Evolutionary conservation across 768 basidiomycete genomes (phyloP).

Genomic region (Rhizopogon vulgaris): DNA sequence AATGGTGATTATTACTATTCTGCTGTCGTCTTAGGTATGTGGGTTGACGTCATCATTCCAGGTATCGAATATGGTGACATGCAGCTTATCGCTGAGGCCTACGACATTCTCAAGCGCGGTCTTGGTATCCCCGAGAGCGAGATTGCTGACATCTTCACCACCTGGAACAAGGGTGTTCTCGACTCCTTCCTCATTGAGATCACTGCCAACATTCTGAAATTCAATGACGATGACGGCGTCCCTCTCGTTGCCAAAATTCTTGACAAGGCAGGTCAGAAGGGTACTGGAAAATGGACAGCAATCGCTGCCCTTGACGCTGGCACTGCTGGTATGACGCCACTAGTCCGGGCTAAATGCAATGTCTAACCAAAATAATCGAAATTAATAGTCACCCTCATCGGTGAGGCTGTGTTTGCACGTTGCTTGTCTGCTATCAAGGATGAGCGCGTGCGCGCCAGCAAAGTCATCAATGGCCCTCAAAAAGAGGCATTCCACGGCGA

Average conservation of each 20-base stretch:
- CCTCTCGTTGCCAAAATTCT: constrained; percentile 92
- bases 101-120: constrained; percentile 97
- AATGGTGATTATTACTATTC: constrained; percentile 51
- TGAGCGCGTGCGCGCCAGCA: constrained; percentile 91
- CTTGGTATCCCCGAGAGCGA: constrained; percentile 82
- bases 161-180: constrained; percentile 98
- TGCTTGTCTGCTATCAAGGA: constrained; percentile 96
- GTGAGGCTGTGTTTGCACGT: constrained; percentile 98
- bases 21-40: not conserved
- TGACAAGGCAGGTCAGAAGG: constrained; percentile 96
- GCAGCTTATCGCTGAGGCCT: constrained; percentile 98
- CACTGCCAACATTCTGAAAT: constrained; percentile 93
- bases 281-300: constrained; percentile 99
- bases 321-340: constrained; percentile 55
- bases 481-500: constrained; percentile 93
- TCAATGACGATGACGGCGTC: constrained; percentile 92
- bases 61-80: constrained; percentile 99
- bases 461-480: constrained; percentile 83
- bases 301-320: constrained; percentile 93
- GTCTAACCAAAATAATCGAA: constrained; percentile 6
- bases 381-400: constrained; percentile 86
- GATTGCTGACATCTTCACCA: constrained; percentile 90
- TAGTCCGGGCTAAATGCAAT: constrained; percentile 5
- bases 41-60: constrained; percentile 24
- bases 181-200: constrained; percentile 99